Base-by-base conservation (phyloP, 345 rosid genomes). In the Brassica rapa region DNA sequence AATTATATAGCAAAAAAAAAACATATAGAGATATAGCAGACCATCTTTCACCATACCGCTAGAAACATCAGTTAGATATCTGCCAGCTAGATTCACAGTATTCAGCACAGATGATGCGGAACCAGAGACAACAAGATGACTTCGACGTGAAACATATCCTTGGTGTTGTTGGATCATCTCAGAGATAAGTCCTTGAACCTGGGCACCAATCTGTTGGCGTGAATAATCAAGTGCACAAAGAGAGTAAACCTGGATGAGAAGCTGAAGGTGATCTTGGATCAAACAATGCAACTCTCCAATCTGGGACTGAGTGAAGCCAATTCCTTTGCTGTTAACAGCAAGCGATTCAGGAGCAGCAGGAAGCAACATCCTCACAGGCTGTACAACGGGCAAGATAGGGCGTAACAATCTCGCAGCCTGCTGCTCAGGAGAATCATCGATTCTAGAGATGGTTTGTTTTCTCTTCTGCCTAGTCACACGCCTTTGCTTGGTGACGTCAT, bases 401-500 rank as follows among this genome's bases (percentile, higher is more conserved):
- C 95, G 91, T 85, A 92, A 76, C 2, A 90, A 89, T 80, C 97
- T 89, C 61, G 85, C 84, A 41, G 87, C 6, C 81, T 88, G 97
- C 32, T 86, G 97, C 32, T 86, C 91, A 15, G 86, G 65, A 73
- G 88, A 86, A 84, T 11, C 10, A 39, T 41, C 49, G 43, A 37
- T 8, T 37, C 43, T 35, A 0, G 90, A 82, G 49, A 82, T 74
- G 71, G 71, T 90, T 69, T 84, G 88, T 15, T 84, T 84, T 83
- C 82, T 91, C 80, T 93, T 93, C 88, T 89, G 94, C 85, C 98
- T 86, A 64, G 99, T 95, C 83, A 87, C 87, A 1, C 93, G 97
- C 35, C 93, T 81, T 59, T 88, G 76, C 71, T 85, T 81, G 71
- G 77, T 75, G 67, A n/a, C 9, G 29, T 77, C 83, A 35, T 55